Conservation (phyloP, 169 alveolate genomes). For the Theileria orientalis region DNA sequence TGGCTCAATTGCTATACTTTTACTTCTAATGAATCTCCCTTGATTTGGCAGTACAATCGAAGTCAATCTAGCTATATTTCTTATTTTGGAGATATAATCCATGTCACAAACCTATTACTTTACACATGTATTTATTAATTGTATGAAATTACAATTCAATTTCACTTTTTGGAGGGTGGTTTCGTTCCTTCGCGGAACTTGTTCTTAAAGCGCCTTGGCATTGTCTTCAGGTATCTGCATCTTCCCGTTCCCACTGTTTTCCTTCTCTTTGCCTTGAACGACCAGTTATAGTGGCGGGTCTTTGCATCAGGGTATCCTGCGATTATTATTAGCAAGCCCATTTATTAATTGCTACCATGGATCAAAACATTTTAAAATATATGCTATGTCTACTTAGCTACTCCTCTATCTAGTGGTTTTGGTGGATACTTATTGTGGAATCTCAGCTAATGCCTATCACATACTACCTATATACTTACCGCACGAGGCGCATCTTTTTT, state of each 20-base stretch:
- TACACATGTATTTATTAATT: background rate
- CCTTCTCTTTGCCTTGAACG: constrained; percentile 93
- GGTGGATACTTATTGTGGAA: background rate
- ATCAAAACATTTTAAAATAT: background rate
- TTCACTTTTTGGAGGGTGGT: constrained; percentile 77
- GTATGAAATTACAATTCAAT: background rate
- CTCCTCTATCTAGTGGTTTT: background rate
- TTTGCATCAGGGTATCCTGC: constrained; percentile 89
- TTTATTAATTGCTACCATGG: background rate
- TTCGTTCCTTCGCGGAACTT: constrained; percentile 94
- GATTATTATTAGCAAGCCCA: no score
- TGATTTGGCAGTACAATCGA: no score
- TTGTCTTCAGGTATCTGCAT: constrained; percentile 91
- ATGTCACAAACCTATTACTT: no score
- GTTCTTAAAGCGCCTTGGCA: constrained; percentile 93
- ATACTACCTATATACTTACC: constrained; percentile 55
- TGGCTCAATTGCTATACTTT: no score
- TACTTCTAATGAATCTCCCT: no score
- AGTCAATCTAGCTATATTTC: no score
- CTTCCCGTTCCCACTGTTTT: constrained; percentile 96
- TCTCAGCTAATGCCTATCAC: background rate
- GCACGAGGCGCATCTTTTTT: constrained; percentile 95
- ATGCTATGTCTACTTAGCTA: no score
- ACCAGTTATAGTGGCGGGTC: constrained; percentile 94
- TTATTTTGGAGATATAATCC: no score